These are phyloP conservation scores for Cryptosporidium xiaoi DNA, from an alignment of 169 alveolate genomes.

Conservation along the genomic window DNA sequence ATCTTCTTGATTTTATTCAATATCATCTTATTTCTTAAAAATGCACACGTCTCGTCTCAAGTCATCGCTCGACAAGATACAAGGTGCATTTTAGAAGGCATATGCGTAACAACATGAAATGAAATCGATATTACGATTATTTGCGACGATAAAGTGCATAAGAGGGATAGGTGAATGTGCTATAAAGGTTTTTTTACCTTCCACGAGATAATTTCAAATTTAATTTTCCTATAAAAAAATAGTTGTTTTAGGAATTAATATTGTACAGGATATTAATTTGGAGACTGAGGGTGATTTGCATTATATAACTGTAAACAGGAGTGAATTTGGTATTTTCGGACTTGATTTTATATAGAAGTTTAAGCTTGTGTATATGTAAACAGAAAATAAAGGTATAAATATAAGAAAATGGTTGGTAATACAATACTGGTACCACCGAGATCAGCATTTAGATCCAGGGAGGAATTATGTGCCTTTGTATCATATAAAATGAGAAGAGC, in stretches of 20 bases:
- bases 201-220: no score
- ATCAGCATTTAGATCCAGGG: constrained; percentile 62
- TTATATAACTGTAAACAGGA: no score
- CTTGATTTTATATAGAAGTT: no score
- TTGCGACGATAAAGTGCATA: constrained; percentile 37
- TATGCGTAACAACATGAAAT: constrained; percentile 75
- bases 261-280: not conserved
- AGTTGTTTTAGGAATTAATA: not conserved
- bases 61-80: constrained; percentile 74
- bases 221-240: not conserved
- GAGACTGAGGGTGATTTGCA: not conserved
- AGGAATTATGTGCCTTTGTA: constrained; percentile 72
- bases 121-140: constrained; percentile 73
- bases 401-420: constrained; percentile 19
- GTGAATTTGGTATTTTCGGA: no score
- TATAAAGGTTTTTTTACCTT: no score
- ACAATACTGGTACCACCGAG: constrained; percentile 59
- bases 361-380: no score
- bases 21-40: no score
- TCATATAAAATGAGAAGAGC: constrained; percentile 74
- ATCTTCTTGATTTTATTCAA: no score
- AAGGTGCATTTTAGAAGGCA: constrained; percentile 36
- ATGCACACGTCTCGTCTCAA: not conserved
- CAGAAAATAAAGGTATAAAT: no score
- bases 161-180: not conserved